phyloP scores from a whole-genome alignment of 2,329 filamentous ascomycete species.

The Thermothelomyces thermophilus region DNA sequence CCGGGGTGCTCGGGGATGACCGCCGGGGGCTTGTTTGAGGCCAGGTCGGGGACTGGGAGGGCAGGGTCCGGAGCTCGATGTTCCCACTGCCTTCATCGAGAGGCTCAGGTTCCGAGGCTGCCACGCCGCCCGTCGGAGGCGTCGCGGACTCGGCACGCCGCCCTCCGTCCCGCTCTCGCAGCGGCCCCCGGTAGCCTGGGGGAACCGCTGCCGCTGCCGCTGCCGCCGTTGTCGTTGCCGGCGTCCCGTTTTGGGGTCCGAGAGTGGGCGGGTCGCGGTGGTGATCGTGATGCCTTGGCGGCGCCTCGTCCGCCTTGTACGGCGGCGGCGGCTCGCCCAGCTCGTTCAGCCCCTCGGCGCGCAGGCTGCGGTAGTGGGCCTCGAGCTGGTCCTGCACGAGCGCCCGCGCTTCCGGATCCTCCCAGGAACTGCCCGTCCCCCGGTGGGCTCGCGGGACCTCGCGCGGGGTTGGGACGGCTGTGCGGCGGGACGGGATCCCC shows the following conservation, averaged over 20 bases:
- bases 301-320: conserved; percentile 38
- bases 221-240: background rate
- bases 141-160: no score
- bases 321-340: conserved; percentile 59
- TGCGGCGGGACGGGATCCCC: no score
- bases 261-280: background rate
- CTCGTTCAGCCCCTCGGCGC: conserved; percentile 56
- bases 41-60: background rate
- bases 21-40: background rate
- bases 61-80: background rate
- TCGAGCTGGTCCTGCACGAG: background rate
- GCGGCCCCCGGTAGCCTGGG: no score
- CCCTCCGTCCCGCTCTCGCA: no score
- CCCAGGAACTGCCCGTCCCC: no score
- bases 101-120: background rate
- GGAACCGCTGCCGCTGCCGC: no score
- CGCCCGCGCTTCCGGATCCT: background rate
- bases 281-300: no score
- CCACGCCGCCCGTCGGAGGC: no score
- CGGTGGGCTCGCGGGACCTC: no score
- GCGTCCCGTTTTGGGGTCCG: background rate
- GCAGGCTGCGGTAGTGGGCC: conserved; percentile 9
- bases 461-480: background rate
- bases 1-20: background rate
- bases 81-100: background rate